Conservation (phyloP, 345 rosid species). For the Cochlearia excelsa region DNA sequence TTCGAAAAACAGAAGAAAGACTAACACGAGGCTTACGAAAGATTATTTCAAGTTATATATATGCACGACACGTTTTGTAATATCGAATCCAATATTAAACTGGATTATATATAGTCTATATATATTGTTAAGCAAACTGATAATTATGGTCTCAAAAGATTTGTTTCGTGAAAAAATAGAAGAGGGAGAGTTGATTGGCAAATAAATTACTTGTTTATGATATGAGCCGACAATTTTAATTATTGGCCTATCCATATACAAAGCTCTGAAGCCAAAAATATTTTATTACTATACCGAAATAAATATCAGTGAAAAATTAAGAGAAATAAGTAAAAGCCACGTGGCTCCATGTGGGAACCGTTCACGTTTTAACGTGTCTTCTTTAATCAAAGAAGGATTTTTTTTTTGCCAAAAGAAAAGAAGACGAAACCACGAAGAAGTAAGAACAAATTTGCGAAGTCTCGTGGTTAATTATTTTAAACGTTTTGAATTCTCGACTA, state of each 20-base stretch:
- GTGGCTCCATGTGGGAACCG: constrained; percentile 32
- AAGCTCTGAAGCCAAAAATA: constrained; percentile 17
- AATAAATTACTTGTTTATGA: constrained; percentile 5
- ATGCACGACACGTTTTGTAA: not conserved
- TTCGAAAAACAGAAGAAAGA: not conserved
- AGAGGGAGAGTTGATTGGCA: no score
- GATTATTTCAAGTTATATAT: not conserved
- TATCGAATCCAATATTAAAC: constrained; percentile 3
- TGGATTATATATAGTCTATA: not conserved
- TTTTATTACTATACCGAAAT: not conserved
- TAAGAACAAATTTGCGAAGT: no score
- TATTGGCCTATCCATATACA: constrained; percentile 27
- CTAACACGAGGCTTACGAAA: not conserved
- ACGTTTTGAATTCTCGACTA: no score
- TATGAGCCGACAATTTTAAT: constrained; percentile 25
- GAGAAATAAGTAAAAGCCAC: constrained; percentile 23
- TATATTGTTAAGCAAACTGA: no score
- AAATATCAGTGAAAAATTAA: constrained; percentile 3
- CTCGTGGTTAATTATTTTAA: no score
- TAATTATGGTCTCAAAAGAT: no score
- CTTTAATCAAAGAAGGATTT: constrained; percentile 9
- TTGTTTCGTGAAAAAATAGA: no score
- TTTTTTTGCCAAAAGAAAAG: not conserved
- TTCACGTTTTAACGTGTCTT: constrained; percentile 30
- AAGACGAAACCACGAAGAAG: not conserved